Evolutionary conservation across 176 grass and related monocot genomes (phyloP).

Genomic region (Bothriochloa decipiens): DNA sequence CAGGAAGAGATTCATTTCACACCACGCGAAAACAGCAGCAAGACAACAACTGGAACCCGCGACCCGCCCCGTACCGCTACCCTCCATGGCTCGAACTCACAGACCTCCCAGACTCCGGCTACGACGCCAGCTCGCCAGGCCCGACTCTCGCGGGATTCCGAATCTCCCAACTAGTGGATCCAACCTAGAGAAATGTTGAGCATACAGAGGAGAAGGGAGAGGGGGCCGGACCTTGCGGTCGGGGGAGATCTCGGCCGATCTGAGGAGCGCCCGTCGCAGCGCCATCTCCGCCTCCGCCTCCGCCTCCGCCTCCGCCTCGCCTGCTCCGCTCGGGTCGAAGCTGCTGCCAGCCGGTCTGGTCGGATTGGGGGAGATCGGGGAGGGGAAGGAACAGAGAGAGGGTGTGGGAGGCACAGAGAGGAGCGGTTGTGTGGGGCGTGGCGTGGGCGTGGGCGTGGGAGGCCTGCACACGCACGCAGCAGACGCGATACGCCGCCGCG

Average conservation of each 20-base stretch:
- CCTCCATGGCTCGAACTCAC: constrained; percentile 12
- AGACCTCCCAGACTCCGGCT: not conserved
- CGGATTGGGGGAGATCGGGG: constrained; percentile 40
- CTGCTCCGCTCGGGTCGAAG: constrained; percentile 25
- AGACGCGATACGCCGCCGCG: not conserved
- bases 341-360: constrained; percentile 11
- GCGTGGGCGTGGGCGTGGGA: not conserved
- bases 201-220: not conserved
- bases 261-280: constrained; percentile 61
- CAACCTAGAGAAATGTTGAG: not conserved
- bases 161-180: not conserved
- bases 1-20: not conserved
- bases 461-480: constrained; percentile 21
- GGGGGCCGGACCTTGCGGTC: constrained; percentile 48
- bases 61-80: not conserved
- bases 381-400: not conserved
- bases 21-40: not conserved
- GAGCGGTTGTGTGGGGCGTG: constrained; percentile 31
- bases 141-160: not conserved
- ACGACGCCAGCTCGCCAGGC: not conserved
- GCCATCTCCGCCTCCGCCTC: constrained; percentile 52
- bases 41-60: not conserved
- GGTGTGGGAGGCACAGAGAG: not conserved
- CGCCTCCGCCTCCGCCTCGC: constrained; percentile 42
- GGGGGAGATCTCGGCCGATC: constrained; percentile 53